phyloP scores from a whole-genome alignment of 495 filamentous ascomycete species.

The Thermothielavioides terrestris region DNA sequence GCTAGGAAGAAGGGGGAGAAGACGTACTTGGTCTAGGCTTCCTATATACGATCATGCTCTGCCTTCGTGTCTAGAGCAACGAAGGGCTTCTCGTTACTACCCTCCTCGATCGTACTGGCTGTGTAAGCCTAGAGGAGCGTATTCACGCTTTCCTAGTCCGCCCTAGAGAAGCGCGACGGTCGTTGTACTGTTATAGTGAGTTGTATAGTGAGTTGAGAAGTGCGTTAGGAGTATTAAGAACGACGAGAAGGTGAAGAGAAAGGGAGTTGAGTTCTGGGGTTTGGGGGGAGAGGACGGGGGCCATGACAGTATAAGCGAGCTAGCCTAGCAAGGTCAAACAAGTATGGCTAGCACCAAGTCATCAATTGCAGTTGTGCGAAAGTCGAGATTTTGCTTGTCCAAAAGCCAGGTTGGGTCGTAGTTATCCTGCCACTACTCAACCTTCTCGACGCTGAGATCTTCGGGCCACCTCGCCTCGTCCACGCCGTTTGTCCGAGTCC shows the following conservation, averaged over 20 bases:
- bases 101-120: not conserved
- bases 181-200: conserved; percentile 1
- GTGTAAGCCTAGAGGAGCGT: not conserved
- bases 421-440: too few species aligned
- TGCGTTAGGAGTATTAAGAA: conserved; percentile 2
- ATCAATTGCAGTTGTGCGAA: not conserved
- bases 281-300: not conserved
- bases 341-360: conserved; percentile 2
- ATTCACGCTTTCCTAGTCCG: conserved; percentile 1
- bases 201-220: not conserved
- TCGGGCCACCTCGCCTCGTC: not conserved
- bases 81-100: conserved; percentile 2
- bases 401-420: too few species aligned
- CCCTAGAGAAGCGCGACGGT: conserved; percentile 3
- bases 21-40: conserved; percentile 3
- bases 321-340: not conserved
- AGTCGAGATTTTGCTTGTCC: not conserved
- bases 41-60: conserved; percentile 3
- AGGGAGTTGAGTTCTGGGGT: not conserved
- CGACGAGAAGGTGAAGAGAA: not conserved
- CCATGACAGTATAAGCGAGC: not conserved
- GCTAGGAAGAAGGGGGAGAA: conserved; percentile 1
- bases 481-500: too few species aligned
- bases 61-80: not conserved
- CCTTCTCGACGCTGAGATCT: too few species aligned